Percentiles rank a stretch among this genome's conserved stretches.
These are phyloP conservation scores for Inga laurina DNA, from an alignment of 306 rosid genomes.

Conservation along the genomic window DNA sequence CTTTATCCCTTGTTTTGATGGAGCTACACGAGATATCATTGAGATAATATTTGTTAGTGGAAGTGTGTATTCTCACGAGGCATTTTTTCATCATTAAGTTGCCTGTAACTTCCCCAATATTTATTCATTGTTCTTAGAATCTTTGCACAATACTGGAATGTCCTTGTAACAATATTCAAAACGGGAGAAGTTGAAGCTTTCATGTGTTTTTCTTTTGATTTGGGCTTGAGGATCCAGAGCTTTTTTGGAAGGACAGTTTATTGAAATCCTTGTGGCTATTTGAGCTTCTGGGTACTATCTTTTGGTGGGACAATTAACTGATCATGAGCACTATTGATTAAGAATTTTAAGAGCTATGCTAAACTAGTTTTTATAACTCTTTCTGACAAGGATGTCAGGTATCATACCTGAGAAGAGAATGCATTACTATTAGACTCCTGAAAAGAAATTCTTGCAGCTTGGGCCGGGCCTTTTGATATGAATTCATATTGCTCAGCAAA, in stretches of 20 bases:
- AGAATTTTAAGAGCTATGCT: not conserved
- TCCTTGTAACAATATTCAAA: not conserved
- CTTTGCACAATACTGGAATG: not conserved
- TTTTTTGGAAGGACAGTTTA: not conserved
- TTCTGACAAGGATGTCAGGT: not conserved
- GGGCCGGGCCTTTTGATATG: not conserved
- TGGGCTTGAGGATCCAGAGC: not conserved
- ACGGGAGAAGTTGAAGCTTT: not conserved
- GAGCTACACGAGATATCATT: not conserved
- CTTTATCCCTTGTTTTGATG: not conserved
- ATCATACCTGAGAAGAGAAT: not conserved
- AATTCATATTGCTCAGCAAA: not conserved
- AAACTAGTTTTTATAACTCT: not conserved
- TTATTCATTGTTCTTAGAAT: not conserved
- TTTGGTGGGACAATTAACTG: not conserved
- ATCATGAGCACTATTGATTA: not conserved
- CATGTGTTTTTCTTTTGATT: not conserved
- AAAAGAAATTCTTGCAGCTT: not conserved
- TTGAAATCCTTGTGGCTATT: not conserved
- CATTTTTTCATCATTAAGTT: slow-evolving; percentile 5
- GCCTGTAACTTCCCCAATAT: not conserved
- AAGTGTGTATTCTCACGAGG: not conserved
- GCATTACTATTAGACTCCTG: not conserved
- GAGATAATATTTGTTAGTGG: not conserved
- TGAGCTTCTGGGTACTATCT: not conserved